A percentile compares a stretch with the other conserved stretches of the same genome.
Conservation (phyloP, 331 rosid genomes). For the Malus hybrid region DNA sequence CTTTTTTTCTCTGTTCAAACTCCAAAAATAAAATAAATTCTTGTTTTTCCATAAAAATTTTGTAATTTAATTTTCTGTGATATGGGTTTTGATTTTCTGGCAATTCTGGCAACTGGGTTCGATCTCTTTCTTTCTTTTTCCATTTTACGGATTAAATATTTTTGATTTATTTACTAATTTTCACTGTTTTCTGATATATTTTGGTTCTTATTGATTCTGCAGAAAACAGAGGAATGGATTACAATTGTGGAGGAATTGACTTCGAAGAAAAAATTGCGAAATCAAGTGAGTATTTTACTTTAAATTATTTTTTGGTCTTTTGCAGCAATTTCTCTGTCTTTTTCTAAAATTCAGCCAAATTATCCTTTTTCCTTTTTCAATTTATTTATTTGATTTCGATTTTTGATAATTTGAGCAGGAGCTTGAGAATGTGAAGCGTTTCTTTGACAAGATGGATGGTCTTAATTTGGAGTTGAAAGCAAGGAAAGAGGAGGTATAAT, state of each 20-base stretch:
- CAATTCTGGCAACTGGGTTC: not conserved
- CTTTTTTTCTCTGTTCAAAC: not conserved
- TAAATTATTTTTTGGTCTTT: not conserved
- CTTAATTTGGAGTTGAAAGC: slow-evolving; percentile 34
- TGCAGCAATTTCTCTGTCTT: not conserved
- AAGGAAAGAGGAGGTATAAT: slow-evolving; percentile 31
- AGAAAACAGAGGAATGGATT: slow-evolving; percentile 39
- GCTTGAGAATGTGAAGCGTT: slow-evolving; percentile 23
- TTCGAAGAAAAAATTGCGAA: slow-evolving; percentile 7
- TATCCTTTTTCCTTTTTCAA: not conserved
- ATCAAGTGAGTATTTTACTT: slow-evolving; percentile 13
- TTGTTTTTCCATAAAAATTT: too few relatives aligned
- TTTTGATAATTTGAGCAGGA: slow-evolving; percentile 30
- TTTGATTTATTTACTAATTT: not conserved
- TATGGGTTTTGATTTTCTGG: not conserved
- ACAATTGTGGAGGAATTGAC: slow-evolving; percentile 22
- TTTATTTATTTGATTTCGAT: not conserved
- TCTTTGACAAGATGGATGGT: slow-evolving; percentile 11
- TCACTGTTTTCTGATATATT: not conserved
- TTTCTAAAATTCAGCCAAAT: not conserved
- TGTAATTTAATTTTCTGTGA: not conserved
- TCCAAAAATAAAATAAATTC: too few relatives aligned
- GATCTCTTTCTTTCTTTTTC: not conserved
- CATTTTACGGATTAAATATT: not conserved
- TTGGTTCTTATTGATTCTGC: not conserved